Percentiles rank a stretch among this genome's conserved stretches.
Evolutionary conservation across 139 green algal genomes (phyloP).

Genomic region (Chlorella sorokiniana): DNA sequence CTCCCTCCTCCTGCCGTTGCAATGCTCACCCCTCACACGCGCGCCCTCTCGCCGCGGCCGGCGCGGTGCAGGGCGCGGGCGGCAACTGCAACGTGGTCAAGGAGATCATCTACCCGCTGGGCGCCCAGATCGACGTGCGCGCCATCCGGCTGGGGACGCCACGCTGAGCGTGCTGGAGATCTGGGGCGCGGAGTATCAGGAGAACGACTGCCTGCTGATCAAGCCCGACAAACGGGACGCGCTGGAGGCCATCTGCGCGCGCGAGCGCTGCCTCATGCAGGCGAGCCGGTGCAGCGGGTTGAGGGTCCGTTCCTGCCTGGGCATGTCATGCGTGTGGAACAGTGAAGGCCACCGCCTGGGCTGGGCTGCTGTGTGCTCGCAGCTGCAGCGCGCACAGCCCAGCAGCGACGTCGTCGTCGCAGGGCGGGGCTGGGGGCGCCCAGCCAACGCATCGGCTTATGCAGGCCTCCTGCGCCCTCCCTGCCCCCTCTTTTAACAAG

Average conservation of each 20-base stretch:
- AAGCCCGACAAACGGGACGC: constrained; percentile 69
- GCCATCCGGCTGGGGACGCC: constrained; percentile 91
- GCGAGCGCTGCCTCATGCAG: constrained; percentile 93
- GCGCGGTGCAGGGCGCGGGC: constrained; percentile 74
- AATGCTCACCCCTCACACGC: neutral
- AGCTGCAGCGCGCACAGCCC: too few species aligned
- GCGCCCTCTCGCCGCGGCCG: neutral
- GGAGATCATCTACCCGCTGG: constrained; percentile 99
- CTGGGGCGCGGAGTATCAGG: constrained; percentile 99
- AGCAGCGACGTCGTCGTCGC: too few species aligned
- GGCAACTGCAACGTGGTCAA: constrained; percentile 99
- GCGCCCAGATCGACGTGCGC: constrained; percentile 94
- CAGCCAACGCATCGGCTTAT: too few species aligned
- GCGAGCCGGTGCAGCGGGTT: constrained; percentile 30
- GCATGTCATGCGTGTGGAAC: too few species aligned
- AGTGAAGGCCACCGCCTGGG: too few species aligned
- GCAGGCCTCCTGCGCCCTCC: too few species aligned
- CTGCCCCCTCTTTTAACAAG: neutral
- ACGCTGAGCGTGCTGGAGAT: constrained; percentile 99
- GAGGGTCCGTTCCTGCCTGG: too few species aligned
- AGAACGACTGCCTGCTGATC: constrained; percentile 97
- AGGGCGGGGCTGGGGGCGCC: too few species aligned
- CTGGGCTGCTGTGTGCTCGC: too few species aligned
- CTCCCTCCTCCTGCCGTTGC: neutral
- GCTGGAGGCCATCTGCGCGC: constrained; percentile 86